Base-by-base conservation (phyloP, 257 asterid species). In the Fraxinus anomala region DNA sequence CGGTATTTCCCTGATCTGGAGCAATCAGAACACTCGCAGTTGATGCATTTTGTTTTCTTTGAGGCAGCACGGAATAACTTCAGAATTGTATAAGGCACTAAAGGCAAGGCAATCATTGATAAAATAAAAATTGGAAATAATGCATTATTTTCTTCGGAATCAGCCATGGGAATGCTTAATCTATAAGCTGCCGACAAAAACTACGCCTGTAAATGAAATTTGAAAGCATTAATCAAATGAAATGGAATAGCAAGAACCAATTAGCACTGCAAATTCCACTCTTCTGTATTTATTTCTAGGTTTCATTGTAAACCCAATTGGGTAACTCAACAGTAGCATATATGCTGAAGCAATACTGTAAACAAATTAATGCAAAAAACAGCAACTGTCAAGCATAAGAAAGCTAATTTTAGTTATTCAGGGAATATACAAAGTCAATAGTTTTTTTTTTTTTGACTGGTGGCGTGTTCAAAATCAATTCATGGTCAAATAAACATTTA, bases 11-110 rank as follows among this genome's bases (percentile, higher is more conserved):
- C 96, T 8, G 99, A 90, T 73, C 80, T 89, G 28, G 81, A 70
- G 49, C 99, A 95, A 76, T 85, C 94, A 67, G 98, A 91, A 85
- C 99, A 93, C 67, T 76, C 92, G 73, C 99, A 95, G 80, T 91
- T 91, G 89, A 86, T 89, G 76, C 80, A 86, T 88, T 81, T 88
- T 31, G 82, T 84, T 85, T 89, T 88, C 89, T 87, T 86, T 19
- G 98, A 81, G 82, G 87, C 82, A 73, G 91, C 96, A 72, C 88
- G 96, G 71, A 88, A 77, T 63, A 93, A 82, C 85, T 89, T 95
- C 80, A 86, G 82, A 47, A 95, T 84, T 2, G 99, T 93, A 82
- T 90, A 95, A 44, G 98, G 99, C 61, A 95, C 91, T 77, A 95
- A 87, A 74, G 98, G 96, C 87, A 95, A 77, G 31, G 97, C 98